Percentiles rank a stretch among this genome's conserved stretches.
These are phyloP conservation scores for Beta macrorhiza DNA, from an alignment of 179 eudicot species.

Conservation along the genomic window DNA sequence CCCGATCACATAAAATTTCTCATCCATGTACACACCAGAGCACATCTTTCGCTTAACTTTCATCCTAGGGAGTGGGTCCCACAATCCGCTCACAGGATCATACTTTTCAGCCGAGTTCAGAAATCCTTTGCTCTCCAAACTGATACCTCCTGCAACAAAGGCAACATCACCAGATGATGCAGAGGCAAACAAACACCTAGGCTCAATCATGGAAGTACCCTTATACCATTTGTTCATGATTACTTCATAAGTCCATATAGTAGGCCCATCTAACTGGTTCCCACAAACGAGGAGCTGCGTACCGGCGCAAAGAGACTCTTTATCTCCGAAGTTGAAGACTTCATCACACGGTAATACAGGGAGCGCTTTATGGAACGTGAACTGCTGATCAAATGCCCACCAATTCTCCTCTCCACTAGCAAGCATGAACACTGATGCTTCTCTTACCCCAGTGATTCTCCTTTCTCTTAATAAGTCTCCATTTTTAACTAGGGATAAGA, in stretches of 20 bases:
- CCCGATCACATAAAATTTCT: slow-evolving; percentile 62
- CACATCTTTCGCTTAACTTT: slow-evolving; percentile 50
- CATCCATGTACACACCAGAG: slow-evolving; percentile 70
- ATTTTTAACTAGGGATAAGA: slow-evolving; percentile 34
- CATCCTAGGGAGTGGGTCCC: slow-evolving; percentile 70
- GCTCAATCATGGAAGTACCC: slow-evolving; percentile 57
- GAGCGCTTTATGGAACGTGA: slow-evolving; percentile 44
- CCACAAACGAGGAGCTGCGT: slow-evolving; percentile 72
- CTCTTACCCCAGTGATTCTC: slow-evolving; percentile 39
- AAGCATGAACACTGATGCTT: slow-evolving; percentile 57
- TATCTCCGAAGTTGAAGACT: slow-evolving; percentile 43
- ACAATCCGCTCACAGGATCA: slow-evolving; percentile 39
- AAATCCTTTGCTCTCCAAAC: slow-evolving; percentile 24
- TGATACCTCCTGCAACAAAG: slow-evolving; percentile 61
- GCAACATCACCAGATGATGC: slow-evolving; percentile 54
- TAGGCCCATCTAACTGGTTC: slow-evolving; percentile 41
- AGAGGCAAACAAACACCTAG: slow-evolving; percentile 75
- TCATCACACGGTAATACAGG: slow-evolving; percentile 49
- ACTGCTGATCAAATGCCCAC: slow-evolving; percentile 57
- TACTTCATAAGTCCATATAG: slow-evolving; percentile 60
- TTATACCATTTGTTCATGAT: slow-evolving; percentile 46
- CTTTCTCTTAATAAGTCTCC: slow-evolving; percentile 55
- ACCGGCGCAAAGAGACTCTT: slow-evolving; percentile 73
- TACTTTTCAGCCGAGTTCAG: slow-evolving; percentile 60
- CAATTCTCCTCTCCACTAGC: slow-evolving; percentile 52